phyloP scores from a whole-genome alignment of 1,139 yeast species.

The Taphrina populina region DNA sequence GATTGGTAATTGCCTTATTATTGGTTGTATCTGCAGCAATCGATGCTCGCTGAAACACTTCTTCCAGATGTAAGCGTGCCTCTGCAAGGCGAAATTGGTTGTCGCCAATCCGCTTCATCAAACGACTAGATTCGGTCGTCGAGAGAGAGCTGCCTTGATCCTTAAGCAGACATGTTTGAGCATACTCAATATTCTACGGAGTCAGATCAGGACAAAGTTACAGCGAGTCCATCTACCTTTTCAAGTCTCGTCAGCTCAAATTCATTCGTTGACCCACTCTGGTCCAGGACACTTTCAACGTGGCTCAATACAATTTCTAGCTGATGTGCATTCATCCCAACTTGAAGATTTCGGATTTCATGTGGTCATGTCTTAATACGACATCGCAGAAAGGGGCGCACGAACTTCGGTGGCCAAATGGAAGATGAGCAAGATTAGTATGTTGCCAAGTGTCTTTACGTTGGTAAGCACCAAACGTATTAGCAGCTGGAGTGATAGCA shows the following conservation, averaged over 20 bases:
- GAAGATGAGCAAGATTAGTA: too few relatives aligned
- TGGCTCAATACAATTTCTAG: not conserved
- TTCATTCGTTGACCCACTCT: not conserved
- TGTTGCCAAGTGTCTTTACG: too few relatives aligned
- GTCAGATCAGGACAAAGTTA: not conserved
- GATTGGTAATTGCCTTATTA: not conserved
- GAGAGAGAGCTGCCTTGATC: not conserved
- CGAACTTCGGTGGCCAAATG: too few relatives aligned
- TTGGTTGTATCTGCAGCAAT: not conserved
- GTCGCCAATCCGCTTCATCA: slow-evolving; percentile 6
- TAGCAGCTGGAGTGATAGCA: too few relatives aligned
- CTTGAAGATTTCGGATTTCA: too few relatives aligned
- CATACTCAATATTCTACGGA: slow-evolving; percentile 30
- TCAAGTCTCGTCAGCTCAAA: not conserved
- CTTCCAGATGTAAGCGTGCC: not conserved
- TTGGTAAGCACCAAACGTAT: too few relatives aligned
- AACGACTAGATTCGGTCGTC: not conserved
- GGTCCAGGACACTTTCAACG: not conserved
- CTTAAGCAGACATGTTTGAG: slow-evolving; percentile 17
- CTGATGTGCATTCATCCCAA: not conserved
- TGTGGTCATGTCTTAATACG: too few relatives aligned
- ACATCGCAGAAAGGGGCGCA: too few relatives aligned
- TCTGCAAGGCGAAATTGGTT: slow-evolving; percentile 15
- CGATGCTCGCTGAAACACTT: not conserved
- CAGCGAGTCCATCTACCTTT: not conserved